phyloP scores from a whole-genome alignment of 2,329 filamentous ascomycete genomes.

The Alternaria postmessia region DNA sequence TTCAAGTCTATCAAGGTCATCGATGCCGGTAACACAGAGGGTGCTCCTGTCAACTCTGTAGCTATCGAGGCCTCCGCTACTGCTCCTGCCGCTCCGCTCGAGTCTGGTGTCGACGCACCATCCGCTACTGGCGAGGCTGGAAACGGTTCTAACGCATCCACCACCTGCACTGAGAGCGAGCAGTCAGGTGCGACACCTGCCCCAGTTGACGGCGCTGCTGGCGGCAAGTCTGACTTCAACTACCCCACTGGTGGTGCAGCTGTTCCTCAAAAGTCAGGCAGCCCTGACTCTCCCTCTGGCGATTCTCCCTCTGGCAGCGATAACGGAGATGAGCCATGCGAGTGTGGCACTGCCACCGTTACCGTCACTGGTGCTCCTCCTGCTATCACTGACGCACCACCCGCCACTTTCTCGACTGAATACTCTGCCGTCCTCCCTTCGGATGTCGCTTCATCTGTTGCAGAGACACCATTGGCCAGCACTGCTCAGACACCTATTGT shows the following conservation, averaged over 20 bases:
- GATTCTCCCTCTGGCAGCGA: conserved; percentile 10
- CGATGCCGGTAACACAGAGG: conserved; percentile 43
- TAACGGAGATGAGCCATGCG: conserved; percentile 27
- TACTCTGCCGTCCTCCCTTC: conserved; percentile 23
- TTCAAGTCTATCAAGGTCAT: conserved; percentile 60
- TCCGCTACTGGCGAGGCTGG: conserved; percentile 19
- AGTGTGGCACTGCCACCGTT: conserved; percentile 39
- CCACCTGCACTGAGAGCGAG: conserved; percentile 24
- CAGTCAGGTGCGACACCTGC: conserved; percentile 5
- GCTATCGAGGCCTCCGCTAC: conserved; percentile 38
- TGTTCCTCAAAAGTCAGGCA: conserved; percentile 13
- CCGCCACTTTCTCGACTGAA: conserved; percentile 21
- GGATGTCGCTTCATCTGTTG: conserved; percentile 16
- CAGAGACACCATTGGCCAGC: background rate
- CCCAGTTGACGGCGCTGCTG: background rate
- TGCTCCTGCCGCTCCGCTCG: conserved; percentile 37
- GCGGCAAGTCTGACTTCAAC: background rate
- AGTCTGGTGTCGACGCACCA: conserved; percentile 35
- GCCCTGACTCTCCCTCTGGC: conserved; percentile 11
- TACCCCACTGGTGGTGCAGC: conserved; percentile 2
- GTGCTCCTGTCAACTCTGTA: conserved; percentile 39
- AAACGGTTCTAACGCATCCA: conserved; percentile 1
- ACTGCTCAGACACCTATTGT: background rate
- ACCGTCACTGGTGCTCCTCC: conserved; percentile 42
- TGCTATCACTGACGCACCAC: conserved; percentile 23